A percentile compares a stretch with the other conserved stretches of the same genome.
Evolutionary conservation across 2,329 filamentous ascomycete species (phyloP).

Genomic region (Sarocladium strictum): DNA sequence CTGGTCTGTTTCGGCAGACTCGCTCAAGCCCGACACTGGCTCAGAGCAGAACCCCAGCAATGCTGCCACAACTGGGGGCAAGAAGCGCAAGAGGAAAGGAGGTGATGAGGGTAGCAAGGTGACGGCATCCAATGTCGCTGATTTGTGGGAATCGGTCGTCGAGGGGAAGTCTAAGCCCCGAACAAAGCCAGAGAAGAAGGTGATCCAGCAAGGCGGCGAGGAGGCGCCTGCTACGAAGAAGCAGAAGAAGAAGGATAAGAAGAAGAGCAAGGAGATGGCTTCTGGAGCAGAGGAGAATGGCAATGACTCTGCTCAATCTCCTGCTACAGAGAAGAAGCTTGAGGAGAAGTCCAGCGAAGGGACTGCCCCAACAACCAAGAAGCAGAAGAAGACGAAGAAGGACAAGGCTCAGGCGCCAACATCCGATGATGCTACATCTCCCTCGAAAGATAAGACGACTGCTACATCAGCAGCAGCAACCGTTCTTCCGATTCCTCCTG

Average conservation of each 20-base stretch:
- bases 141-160: conserved; percentile 74
- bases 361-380: conserved; percentile 22
- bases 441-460: conserved; percentile 15
- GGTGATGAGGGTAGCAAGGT: conserved; percentile 36
- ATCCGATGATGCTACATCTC: conserved; percentile 14
- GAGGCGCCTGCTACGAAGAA: conserved; percentile 10
- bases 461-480: conserved; percentile 18
- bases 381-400: conserved; percentile 33
- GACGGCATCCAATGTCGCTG: conserved; percentile 64
- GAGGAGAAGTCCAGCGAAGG: conserved; percentile 6
- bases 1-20: conserved; percentile 73
- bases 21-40: conserved; percentile 60
- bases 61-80: conserved; percentile 40
- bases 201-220: conserved; percentile 21
- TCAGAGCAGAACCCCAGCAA: conserved; percentile 13
- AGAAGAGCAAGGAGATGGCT: conserved; percentile 14
- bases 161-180: conserved; percentile 51
- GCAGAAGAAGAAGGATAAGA: conserved; percentile 15
- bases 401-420: conserved; percentile 17
- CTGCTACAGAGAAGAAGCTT: conserved; percentile 10
- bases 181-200: conserved; percentile 21
- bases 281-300: conserved; percentile 15
- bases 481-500: conserved; percentile 33
- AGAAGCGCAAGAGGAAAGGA: conserved; percentile 48
- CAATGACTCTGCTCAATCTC: conserved; percentile 19